phyloP scores from a whole-genome alignment of 148 eudicot genomes.

The Gaultheria prostrata region DNA sequence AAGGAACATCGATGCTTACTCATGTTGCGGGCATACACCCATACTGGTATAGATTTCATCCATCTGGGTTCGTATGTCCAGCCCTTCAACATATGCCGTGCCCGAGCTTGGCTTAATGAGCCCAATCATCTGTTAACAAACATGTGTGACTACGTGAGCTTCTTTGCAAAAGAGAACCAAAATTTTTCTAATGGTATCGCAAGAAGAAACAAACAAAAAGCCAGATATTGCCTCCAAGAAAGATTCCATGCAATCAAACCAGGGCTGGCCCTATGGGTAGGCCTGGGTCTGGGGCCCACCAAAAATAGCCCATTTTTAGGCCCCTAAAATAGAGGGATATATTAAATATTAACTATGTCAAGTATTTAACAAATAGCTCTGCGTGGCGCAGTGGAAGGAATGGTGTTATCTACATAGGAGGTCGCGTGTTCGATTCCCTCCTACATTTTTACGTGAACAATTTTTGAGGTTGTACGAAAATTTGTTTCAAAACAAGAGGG shows the following conservation, averaged over 20 bases:
- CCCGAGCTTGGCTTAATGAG: conserved; percentile 83
- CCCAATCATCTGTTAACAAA: conserved; percentile 74
- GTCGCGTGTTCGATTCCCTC: too few species aligned
- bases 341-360: too few species aligned
- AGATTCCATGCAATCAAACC: background rate
- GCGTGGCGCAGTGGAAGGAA: too few species aligned
- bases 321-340: too few species aligned
- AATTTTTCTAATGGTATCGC: background rate
- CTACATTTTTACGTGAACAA: too few species aligned
- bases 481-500: too few species aligned
- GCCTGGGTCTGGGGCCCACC: too few species aligned
- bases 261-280: too few species aligned
- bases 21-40: conserved; percentile 96
- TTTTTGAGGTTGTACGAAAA: too few species aligned
- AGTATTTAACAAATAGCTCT: too few species aligned
- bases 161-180: background rate
- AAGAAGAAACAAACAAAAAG: background rate
- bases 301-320: too few species aligned
- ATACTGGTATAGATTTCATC: conserved; percentile 72
- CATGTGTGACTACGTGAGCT: background rate
- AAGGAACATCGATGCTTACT: conserved; percentile 43
- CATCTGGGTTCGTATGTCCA: conserved; percentile 65
- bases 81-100: conserved; percentile 66
- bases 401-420: too few species aligned
- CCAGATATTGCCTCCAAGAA: background rate